Evolutionary conservation across 2,329 filamentous ascomycete species (phyloP).

Genomic region (Pseudogymnoascus sp.): DNA sequence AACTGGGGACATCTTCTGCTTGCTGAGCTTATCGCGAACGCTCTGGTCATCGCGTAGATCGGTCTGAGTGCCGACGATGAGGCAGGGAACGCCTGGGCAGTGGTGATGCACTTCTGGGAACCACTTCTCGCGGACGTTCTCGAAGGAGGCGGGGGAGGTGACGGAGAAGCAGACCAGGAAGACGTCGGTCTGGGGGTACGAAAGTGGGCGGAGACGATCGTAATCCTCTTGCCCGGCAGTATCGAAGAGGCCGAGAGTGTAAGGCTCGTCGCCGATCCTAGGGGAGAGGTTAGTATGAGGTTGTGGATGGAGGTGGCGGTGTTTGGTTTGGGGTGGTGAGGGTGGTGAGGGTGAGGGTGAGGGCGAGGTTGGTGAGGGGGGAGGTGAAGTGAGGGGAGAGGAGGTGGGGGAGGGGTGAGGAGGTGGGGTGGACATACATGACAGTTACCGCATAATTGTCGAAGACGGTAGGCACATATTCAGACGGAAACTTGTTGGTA

Average conservation of each 20-base stretch:
- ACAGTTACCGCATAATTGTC: slow-evolving; percentile 99
- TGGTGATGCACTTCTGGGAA: slow-evolving; percentile 98
- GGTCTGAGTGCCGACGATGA: slow-evolving; percentile 96
- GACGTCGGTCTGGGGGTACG: slow-evolving; percentile 96
- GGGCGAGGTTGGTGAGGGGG: neutral
- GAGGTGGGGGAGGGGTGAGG: slow-evolving; percentile 7
- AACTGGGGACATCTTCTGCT: slow-evolving; percentile 94
- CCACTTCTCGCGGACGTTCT: slow-evolving; percentile 99
- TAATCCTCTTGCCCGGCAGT: slow-evolving; percentile 99
- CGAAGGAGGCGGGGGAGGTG: slow-evolving; percentile 93
- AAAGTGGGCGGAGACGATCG: slow-evolving; percentile 89
- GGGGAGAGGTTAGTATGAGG: too few relatives aligned
- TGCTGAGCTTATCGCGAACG: slow-evolving; percentile 82
- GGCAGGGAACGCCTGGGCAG: slow-evolving; percentile 92
- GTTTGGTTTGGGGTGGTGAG: neutral
- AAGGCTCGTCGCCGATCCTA: slow-evolving; percentile 98
- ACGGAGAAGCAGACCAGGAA: slow-evolving; percentile 99
- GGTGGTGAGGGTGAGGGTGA: too few relatives aligned
- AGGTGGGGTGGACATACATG: slow-evolving; percentile 63
- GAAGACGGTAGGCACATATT: slow-evolving; percentile 99
- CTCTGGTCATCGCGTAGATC: slow-evolving; percentile 85
- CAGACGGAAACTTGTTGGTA: slow-evolving; percentile 98
- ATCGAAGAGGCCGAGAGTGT: slow-evolving; percentile 95
- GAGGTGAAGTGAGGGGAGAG: neutral
- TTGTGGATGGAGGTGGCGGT: too few relatives aligned